Base-by-base conservation (phyloP, 345 rosid genomes). In the Brassica incana region DNA sequence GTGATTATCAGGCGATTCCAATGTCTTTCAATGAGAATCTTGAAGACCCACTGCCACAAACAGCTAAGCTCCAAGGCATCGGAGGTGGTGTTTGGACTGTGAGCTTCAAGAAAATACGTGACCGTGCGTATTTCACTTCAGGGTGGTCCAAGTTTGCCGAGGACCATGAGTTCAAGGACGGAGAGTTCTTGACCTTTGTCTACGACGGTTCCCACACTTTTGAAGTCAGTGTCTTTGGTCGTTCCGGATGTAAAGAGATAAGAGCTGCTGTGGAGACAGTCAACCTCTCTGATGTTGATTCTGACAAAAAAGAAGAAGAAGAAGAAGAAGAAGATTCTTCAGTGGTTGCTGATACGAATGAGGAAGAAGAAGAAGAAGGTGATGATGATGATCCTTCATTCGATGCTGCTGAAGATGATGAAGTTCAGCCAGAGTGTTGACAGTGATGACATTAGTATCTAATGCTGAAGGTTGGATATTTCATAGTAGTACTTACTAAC, bases 171-270 rank as follows among this genome's bases (percentile, higher is more conserved):
- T 7, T 35, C 38, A 35, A 35, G 8, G 8, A 35, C 38, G 38
- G 38, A 7, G 38, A 35, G 38, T 35, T 35, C 38, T 35, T 35
- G 38, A 35, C 38, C 38, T 35, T 35, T 35, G 38, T 35, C 38
- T 35, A 35, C 38, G 38, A 35, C 38, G 38, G 38, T 7, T 35
- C 38, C 38, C 38, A 35, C 38, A 35, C 38, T 35, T 35, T 35
- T 27, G 78, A 79, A 68, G 78, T 79, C 8, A 74, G 74, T 15
- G 27, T 74, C 33, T 74, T 4, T 10, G 65, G 29, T 20, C 65
- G 65, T 15, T 48, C 0, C 0, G 70, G 75, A 3, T 74, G 45
- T 14, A 79, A 79, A 25, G 78, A 73, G 35, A 68, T 8, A 33
- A 48, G 75, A 59, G 77, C 82, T 73, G 56, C 1, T 15, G 30